Conservation (phyloP, 176 grass and related monocot genomes). For the Elymus sibiricus region DNA sequence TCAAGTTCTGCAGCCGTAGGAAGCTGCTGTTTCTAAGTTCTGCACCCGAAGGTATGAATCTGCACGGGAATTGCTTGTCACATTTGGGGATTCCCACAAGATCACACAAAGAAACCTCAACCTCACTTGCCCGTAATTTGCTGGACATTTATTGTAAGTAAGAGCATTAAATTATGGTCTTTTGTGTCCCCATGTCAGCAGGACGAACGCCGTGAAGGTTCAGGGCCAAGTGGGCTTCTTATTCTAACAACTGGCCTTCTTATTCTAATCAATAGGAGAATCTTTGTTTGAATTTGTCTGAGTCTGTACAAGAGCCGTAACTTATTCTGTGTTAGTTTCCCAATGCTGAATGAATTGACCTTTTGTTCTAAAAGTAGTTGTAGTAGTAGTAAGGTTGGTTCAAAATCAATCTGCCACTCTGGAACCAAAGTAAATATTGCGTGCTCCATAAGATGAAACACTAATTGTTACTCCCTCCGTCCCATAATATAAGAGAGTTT, state of each 20-base stretch:
- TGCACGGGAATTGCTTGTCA: too few relatives aligned
- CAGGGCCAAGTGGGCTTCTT: conserved; percentile 34
- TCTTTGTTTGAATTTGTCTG: conserved; percentile 28
- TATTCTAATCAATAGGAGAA: conserved; percentile 25
- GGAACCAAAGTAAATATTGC: conserved; percentile 19
- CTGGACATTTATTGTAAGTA: conserved; percentile 26
- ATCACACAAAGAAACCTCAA: conserved; percentile 36
- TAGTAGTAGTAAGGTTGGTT: not conserved
- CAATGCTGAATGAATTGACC: not conserved
- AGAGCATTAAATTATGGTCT: conserved; percentile 37
- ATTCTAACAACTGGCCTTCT: conserved; percentile 2
- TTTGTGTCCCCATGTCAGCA: conserved; percentile 15
- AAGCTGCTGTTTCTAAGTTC: too few relatives aligned
- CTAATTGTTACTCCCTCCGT: not conserved
- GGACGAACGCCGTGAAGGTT: conserved; percentile 43
- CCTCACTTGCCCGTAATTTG: conserved; percentile 43
- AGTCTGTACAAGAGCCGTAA: not conserved
- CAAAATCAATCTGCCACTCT: not conserved
- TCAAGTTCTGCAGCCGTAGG: too few relatives aligned
- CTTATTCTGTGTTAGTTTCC: not conserved
- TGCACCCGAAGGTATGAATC: too few relatives aligned
- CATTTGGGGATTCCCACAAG: conserved; percentile 18
- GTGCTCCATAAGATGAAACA: not conserved
- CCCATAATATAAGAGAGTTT: too few relatives aligned
- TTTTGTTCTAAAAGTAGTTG: conserved; percentile 2